Evolutionary conservation across 169 alveolate species (phyloP).

Genomic region (Cryptosporidium tyzzeri): DNA sequence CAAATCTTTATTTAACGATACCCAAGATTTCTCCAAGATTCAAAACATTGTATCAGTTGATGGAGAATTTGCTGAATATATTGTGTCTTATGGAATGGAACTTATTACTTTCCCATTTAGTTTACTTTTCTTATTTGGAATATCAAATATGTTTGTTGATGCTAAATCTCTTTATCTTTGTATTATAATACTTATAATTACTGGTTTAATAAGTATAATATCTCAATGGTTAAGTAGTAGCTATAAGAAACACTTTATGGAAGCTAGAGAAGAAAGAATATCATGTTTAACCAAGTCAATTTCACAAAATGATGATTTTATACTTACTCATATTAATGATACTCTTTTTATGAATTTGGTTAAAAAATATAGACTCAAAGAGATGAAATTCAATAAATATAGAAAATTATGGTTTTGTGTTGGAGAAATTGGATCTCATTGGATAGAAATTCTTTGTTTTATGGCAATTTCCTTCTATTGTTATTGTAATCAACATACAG

Average conservation of each 20-base stretch:
- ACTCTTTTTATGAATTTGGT: conserved; percentile 13
- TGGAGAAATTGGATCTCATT: conserved; percentile 41
- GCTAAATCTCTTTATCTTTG: conserved; percentile 19
- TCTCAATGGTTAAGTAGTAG: conserved; percentile 62
- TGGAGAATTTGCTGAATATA: conserved; percentile 69
- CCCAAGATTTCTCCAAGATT: conserved; percentile 25
- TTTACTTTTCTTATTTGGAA: conserved; percentile 13
- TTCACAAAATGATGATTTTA: conserved; percentile 40
- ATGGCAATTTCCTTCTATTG: conserved; percentile 38
- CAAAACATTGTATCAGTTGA: conserved; percentile 57
- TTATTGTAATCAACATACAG: background rate
- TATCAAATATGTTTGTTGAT: conserved; percentile 45
- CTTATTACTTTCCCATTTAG: conserved; percentile 47
- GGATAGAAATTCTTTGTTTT: conserved; percentile 61
- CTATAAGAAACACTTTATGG: conserved; percentile 44
- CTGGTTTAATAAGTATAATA: conserved; percentile 10
- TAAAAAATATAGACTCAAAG: conserved; percentile 14
- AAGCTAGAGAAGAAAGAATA: conserved; percentile 55
- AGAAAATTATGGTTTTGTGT: conserved; percentile 62
- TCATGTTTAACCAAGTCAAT: conserved; percentile 17
- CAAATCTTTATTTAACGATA: background rate
- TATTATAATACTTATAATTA: background rate
- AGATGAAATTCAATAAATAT: conserved; percentile 57
- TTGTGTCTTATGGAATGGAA: conserved; percentile 53
- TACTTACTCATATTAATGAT: conserved; percentile 23